Evolutionary conservation across 2,329 filamentous ascomycete genomes (phyloP).

Genomic region (Colletotrichum truncatum): DNA sequence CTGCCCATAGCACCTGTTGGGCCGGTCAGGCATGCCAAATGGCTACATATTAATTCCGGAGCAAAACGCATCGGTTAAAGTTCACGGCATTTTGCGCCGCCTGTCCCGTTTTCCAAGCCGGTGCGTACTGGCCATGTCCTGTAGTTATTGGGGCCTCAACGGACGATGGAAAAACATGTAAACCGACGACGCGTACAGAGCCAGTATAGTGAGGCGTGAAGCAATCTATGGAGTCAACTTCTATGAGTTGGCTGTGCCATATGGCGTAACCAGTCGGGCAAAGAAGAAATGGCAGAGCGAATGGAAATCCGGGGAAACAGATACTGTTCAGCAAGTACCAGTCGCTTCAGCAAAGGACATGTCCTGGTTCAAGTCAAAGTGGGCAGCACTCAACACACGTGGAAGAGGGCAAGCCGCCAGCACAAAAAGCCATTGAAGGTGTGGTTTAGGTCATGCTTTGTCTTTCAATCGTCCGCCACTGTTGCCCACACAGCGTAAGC

Average conservation of each 20-base stretch:
- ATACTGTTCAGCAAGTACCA: not conserved
- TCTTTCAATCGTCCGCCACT: not conserved
- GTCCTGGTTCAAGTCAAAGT: not conserved
- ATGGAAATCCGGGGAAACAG: not conserved
- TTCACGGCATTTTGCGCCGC: not conserved
- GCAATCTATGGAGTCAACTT: not conserved
- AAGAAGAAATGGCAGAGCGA: not conserved
- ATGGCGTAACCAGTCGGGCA: no score
- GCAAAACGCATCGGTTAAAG: not conserved
- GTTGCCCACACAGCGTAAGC: not conserved
- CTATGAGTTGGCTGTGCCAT: not conserved
- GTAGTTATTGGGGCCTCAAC: not conserved
- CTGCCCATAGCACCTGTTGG: no score
- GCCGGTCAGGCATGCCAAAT: no score
- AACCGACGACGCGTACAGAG: not conserved
- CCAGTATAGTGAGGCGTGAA: not conserved
- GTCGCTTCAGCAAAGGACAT: not conserved
- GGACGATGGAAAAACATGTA: not conserved
- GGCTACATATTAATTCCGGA: no score
- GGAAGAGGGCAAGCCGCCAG: not conserved
- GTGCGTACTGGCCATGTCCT: not conserved
- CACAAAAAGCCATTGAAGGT: no score
- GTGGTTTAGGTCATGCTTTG: not conserved
- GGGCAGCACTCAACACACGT: not conserved
- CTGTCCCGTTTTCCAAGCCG: not conserved